These are phyloP conservation scores for Starmerella powellii DNA, from an alignment of 805 yeast species.

Conservation along the genomic window DNA sequence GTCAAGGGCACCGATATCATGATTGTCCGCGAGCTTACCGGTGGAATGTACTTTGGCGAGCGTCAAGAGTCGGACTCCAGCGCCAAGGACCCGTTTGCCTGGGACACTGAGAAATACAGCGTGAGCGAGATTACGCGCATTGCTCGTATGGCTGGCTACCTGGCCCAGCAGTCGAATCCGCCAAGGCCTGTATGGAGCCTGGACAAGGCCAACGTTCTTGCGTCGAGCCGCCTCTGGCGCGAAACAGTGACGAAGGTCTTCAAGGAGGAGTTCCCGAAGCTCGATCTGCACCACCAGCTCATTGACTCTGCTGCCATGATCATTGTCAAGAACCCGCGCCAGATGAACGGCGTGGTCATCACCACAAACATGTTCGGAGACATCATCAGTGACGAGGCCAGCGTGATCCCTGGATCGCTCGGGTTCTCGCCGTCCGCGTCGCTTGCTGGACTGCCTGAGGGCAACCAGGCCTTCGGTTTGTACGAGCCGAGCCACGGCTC, in stretches of 20 bases:
- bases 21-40: conserved; percentile 92
- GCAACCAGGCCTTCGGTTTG: conserved; percentile 85
- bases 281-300: conserved; percentile 80
- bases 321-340: conserved; percentile 78
- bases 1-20: conserved; percentile 85
- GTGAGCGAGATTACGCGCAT: conserved; percentile 90
- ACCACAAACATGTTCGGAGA: conserved; percentile 98
- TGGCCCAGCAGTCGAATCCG: conserved; percentile 86
- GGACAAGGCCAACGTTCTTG: conserved; percentile 95
- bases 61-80: conserved; percentile 82
- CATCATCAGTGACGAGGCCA: conserved; percentile 94
- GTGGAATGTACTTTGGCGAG: conserved; percentile 96
- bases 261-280: conserved; percentile 77
- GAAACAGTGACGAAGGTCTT: conserved; percentile 79
- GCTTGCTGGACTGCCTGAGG: conserved; percentile 90
- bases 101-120: conserved; percentile 87
- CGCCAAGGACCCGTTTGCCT: conserved; percentile 48
- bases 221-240: conserved; percentile 94
- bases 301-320: conserved; percentile 99
- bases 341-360: conserved; percentile 81
- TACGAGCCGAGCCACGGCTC: conserved; percentile 99
- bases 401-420: conserved; percentile 93
- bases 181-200: conserved; percentile 92
- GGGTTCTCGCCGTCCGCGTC: conserved; percentile 96
- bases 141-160: conserved; percentile 95